Evolutionary conservation across 2,329 filamentous ascomycete genomes (phyloP).

Genomic region (Onygenales sp.): DNA sequence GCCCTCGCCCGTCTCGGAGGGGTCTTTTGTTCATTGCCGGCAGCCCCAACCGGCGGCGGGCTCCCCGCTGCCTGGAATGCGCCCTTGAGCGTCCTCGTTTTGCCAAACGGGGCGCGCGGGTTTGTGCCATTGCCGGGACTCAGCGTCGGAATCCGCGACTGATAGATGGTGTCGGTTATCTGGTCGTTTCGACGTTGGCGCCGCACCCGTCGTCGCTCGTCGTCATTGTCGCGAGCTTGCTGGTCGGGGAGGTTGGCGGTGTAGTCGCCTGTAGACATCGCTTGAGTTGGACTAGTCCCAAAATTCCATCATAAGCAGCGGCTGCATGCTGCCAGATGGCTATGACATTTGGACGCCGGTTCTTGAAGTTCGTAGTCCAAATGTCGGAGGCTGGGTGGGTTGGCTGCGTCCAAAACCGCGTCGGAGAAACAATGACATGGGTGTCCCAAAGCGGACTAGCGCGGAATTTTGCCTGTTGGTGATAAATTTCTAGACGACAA

Average conservation of each 20-base stretch:
- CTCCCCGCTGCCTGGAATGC: slow-evolving; percentile 29
- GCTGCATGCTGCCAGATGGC: neutral
- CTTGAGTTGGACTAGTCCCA: slow-evolving; percentile 6
- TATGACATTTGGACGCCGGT: neutral
- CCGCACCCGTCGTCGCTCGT: slow-evolving; percentile 20
- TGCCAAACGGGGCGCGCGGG: slow-evolving; percentile 23
- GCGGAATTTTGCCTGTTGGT: neutral
- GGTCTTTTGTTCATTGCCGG: slow-evolving; percentile 13
- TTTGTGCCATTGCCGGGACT: slow-evolving; percentile 18
- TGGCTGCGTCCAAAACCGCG: slow-evolving; percentile 1
- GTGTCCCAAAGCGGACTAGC: slow-evolving; percentile 8
- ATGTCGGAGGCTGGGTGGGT: neutral
- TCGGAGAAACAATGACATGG: slow-evolving; percentile 1
- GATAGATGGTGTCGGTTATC: slow-evolving; percentile 20
- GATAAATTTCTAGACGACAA: neutral
- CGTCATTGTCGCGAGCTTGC: slow-evolving; percentile 14
- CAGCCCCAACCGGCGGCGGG: slow-evolving; percentile 17
- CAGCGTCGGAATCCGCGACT: slow-evolving; percentile 20
- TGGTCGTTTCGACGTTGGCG: slow-evolving; percentile 18
- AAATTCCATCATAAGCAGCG: slow-evolving; percentile 1
- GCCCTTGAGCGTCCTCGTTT: slow-evolving; percentile 29
- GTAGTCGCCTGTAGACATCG: slow-evolving; percentile 26
- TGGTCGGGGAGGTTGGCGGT: slow-evolving; percentile 17
- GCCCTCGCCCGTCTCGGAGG: slow-evolving; percentile 16
- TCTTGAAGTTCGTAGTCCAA: neutral